These are phyloP conservation scores for Metschnikowia sp. DNA, from an alignment of 805 yeast species.

Conservation along the genomic window DNA sequence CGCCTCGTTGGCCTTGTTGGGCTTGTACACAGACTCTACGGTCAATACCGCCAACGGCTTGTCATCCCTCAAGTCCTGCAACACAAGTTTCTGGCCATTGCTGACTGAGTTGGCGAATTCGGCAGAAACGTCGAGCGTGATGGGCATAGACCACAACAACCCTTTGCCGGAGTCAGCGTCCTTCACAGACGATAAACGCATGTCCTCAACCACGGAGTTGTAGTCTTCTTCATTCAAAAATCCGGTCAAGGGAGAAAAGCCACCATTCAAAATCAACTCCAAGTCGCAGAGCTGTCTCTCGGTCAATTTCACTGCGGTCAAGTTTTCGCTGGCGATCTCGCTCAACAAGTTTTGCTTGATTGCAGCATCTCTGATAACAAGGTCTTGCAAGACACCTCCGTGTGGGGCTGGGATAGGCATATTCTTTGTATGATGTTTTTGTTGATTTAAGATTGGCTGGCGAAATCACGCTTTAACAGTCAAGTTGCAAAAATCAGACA, in stretches of 20 bases:
- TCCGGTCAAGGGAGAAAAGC: conserved; percentile 81
- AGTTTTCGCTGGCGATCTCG: conserved; percentile 47
- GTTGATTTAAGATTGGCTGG: neutral
- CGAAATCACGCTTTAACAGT: neutral
- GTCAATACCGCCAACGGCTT: conserved; percentile 78
- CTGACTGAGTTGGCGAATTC: conserved; percentile 43
- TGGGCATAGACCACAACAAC: conserved; percentile 87
- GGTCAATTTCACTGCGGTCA: conserved; percentile 54
- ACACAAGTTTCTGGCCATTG: conserved; percentile 61
- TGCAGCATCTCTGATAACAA: conserved; percentile 74
- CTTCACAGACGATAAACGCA: conserved; percentile 58
- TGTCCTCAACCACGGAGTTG: conserved; percentile 59
- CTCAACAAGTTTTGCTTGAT: conserved; percentile 51
- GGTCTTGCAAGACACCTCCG: conserved; percentile 87
- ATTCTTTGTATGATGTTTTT: neutral
- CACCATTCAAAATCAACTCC: conserved; percentile 89
- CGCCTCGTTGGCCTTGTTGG: conserved; percentile 80
- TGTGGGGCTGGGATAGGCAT: conserved; percentile 76
- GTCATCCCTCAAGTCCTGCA: conserved; percentile 80
- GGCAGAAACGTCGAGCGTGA: conserved; percentile 73
- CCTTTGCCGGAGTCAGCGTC: conserved; percentile 46
- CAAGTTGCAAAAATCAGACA: conserved; percentile 16
- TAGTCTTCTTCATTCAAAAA: conserved; percentile 67
- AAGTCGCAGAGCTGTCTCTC: conserved; percentile 91
- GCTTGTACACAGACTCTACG: conserved; percentile 72